Base-by-base conservation (phyloP, 2,329 filamentous ascomycete species). In the Fusarium lyarnte region DNA sequence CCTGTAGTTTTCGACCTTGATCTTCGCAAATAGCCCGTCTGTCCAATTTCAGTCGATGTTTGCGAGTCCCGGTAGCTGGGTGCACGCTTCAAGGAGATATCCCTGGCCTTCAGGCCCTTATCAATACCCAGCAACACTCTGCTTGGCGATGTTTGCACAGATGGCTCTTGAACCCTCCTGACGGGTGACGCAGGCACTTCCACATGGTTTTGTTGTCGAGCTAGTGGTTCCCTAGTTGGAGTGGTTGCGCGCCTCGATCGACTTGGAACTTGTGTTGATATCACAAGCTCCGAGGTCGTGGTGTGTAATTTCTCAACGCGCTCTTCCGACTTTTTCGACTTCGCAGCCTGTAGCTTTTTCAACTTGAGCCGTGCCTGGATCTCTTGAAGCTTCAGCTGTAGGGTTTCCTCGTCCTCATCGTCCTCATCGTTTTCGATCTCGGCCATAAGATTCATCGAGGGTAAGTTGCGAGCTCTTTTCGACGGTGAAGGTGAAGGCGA, bases 281-380 rank as follows among this genome's bases (percentile, higher is more conserved):
- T 72, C 51, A 66, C 72, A 17, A 78, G 69, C 41, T 72, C 70
- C 38, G 71, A 75, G 14, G 76, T 69, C 35, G 58, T 74, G 25
- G 58, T 59, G 38, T 64, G 64, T 51, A 70, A 66, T 43, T 39
- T 64, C 58, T 69, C 73, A 46, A 66, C 73, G 69, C 63, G 69
- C 41, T 67, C 71, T 51, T 58, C 65, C 35, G 67, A 62, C 67
- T 73, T 77, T 51, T 74, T 76, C 10, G 66, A 65, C 58, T 75
- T 81, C 53, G 81, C 82, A 78, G 91, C 91, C 80, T 96, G 93
- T 19, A 98, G 84, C 78, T 92, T 94, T 82, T 98, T 98, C 72
- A 98, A 82, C 81, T 92, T 96, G 58, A 98, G 83, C 67, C 92
- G 91, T 11, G 95, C 94, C 81, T 98, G 92, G 65, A 99, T 97